A percentile compares a stretch with the other conserved stretches of the same genome.
phyloP scores from a whole-genome alignment of 495 filamentous ascomycete genomes.

The Penicillium paxilli region DNA sequence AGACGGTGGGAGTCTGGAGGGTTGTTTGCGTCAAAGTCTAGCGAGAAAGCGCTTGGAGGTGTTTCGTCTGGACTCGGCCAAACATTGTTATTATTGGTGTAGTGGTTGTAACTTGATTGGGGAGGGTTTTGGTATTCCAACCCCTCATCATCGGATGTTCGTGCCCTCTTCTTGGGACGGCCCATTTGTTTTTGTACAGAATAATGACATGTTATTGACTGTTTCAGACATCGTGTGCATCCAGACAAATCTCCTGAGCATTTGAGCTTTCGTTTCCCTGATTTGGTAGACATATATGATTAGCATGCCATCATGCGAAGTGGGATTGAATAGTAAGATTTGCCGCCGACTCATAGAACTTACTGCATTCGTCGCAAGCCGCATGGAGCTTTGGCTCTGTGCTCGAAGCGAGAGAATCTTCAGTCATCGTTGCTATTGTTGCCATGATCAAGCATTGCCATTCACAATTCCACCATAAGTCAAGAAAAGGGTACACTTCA shows the following conservation, averaged over 20 bases:
- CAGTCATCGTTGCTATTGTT: constrained; percentile 1
- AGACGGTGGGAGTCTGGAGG: constrained; percentile 23
- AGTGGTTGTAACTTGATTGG: no score
- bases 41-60: constrained; percentile 12
- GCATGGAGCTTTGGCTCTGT: constrained; percentile 37
- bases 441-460: not conserved
- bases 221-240: constrained; percentile 43
- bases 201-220: constrained; percentile 43
- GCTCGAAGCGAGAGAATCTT: not conserved
- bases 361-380: constrained; percentile 47
- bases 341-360: constrained; percentile 16
- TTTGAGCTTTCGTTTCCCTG: constrained; percentile 50
- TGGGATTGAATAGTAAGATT: not conserved
- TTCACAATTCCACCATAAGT: no score
- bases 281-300: constrained; percentile 7
- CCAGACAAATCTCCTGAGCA: constrained; percentile 47
- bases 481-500: no score
- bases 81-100: constrained; percentile 11
- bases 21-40: constrained; percentile 2
- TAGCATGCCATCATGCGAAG: constrained; percentile 10
- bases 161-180: constrained; percentile 43
- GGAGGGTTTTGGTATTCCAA: no score
- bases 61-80: constrained; percentile 28
- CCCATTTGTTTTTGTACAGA: constrained; percentile 52
- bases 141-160: constrained; percentile 31